A percentile compares a stretch with the other conserved stretches of the same genome.
These are phyloP conservation scores for Brettanomyces naardenensis DNA, from an alignment of 805 yeast genomes.

Conservation along the genomic window DNA sequence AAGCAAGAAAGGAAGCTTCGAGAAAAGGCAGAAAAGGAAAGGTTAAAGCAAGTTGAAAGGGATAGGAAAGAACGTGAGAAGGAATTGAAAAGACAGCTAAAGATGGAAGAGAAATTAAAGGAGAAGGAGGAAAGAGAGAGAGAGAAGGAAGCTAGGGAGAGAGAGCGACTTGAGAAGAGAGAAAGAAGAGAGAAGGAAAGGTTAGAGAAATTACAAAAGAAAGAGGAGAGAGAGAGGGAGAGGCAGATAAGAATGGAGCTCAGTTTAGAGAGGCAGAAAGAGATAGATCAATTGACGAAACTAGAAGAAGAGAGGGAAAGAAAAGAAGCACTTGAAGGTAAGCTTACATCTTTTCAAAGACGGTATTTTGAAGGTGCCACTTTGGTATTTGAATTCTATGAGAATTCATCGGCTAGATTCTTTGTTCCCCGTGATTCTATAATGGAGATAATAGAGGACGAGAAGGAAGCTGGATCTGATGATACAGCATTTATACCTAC, in stretches of 20 bases:
- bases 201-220: conserved; percentile 18
- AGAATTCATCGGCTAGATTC: conserved; percentile 68
- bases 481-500: conserved; percentile 12
- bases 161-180: conserved; percentile 12
- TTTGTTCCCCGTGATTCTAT: conserved; percentile 71
- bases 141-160: conserved; percentile 13
- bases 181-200: conserved; percentile 13
- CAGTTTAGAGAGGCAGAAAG: conserved; percentile 7
- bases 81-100: conserved; percentile 17
- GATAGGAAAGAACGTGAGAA: conserved; percentile 13
- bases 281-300: conserved; percentile 10
- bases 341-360: conserved; percentile 71
- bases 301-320: conserved; percentile 9
- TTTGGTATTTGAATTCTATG: conserved; percentile 77
- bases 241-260: background rate
- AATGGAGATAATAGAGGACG: conserved; percentile 44
- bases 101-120: conserved; percentile 11
- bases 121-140: conserved; percentile 11
- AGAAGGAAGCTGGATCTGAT: conserved; percentile 12
- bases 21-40: conserved; percentile 1
- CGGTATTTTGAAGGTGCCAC: conserved; percentile 62
- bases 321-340: conserved; percentile 38
- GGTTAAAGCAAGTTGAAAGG: conserved; percentile 10
- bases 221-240: conserved; percentile 16
- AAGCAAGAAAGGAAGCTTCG: background rate